Evolutionary conservation across 192 early-diverging fungal species (phyloP).

Genomic region (Linnemannia elongata): DNA sequence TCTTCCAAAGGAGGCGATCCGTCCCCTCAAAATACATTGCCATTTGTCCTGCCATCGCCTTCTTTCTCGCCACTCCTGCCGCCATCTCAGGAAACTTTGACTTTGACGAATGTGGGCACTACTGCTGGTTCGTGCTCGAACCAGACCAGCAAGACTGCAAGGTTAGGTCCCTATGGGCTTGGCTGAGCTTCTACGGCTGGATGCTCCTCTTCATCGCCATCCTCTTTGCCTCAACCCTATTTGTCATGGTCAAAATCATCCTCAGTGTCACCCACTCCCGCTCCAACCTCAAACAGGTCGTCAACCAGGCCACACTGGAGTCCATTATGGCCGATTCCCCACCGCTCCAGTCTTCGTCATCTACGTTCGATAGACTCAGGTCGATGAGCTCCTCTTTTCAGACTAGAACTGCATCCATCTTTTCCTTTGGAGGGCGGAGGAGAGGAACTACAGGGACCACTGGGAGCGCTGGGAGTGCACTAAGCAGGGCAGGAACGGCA

Average conservation of each 20-base stretch:
- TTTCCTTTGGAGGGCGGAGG: slow-evolving; percentile 11
- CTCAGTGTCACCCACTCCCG: slow-evolving; percentile 15
- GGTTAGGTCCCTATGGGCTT: slow-evolving; percentile 35
- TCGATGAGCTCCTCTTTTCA: slow-evolving; percentile 17
- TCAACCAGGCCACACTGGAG: slow-evolving; percentile 1
- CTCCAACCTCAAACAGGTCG: slow-evolving; percentile 29
- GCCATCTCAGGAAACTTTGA: slow-evolving; percentile 28
- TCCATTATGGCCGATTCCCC: neutral
- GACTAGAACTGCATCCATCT: slow-evolving; percentile 16
- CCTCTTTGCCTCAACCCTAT: slow-evolving; percentile 41
- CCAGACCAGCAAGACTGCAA: slow-evolving; percentile 17
- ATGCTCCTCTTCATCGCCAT: slow-evolving; percentile 39
- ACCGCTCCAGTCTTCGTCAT: neutral
- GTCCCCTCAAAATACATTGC: slow-evolving; percentile 34
- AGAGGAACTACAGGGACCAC: neutral
- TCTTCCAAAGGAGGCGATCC: slow-evolving; percentile 30
- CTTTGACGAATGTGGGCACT: slow-evolving; percentile 40
- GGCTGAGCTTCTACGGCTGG: slow-evolving; percentile 44
- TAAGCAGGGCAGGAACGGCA: neutral
- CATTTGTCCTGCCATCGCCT: slow-evolving; percentile 31
- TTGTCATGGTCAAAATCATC: slow-evolving; percentile 35
- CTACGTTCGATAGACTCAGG: slow-evolving; percentile 13
- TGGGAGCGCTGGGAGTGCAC: neutral
- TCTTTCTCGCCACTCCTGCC: slow-evolving; percentile 29
- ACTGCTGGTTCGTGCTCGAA: slow-evolving; percentile 45